Evolutionary conservation across 768 basidiomycete genomes (phyloP), one percentile per base, ranked within the genome.

Genomic region (Serendipita sp.): DNA sequence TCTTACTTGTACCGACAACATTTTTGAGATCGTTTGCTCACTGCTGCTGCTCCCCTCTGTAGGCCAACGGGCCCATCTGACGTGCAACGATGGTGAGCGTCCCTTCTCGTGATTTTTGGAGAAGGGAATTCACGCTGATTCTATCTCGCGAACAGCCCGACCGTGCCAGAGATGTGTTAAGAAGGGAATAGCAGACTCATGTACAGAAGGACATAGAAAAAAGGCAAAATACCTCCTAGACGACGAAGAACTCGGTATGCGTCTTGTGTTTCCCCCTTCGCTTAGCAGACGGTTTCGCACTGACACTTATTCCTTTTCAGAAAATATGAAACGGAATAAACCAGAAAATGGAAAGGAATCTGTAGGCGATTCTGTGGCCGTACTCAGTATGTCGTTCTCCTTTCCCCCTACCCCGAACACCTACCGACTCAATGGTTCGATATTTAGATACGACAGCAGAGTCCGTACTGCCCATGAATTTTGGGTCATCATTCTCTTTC

Each of bases 211-310:
- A 1, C 88, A 89, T 68, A 84, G 96, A 70, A 99, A 99, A 76
- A 97, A 97, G 76, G 95, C 96, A 8, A 97, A 98, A 72, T 99
- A 98, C 74, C 82, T 99, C 15, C 78, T 95, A 65, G 91, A 95
- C 73, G 91, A 94, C 46, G 89, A 90, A 52, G 94, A 98, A 73
- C 85, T 94, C 65, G 88, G 92, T 90, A 72, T 68, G 74, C 68
- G 46, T 41, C 41, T 36, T 63, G 56, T 30, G 44, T 34, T 38
- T 36, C 23, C 41, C 23, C 23, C 23, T 23, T 23, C 7, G 41
- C 13, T 41, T 41, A 41, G 41, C 32, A 8, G 15, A 18, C 15
- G 3, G 15, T 30, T 3, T 4, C 35, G 13, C 8, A 52, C 28
- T n/a, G 28, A 65, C 16, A 13, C 18, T 35, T 23, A 16, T 54